A percentile compares a stretch with the other conserved stretches of the same genome.
These are phyloP conservation scores for Boletus sp. DNA, from an alignment of 1,284 basidiomycete species.

Conservation along the genomic window DNA sequence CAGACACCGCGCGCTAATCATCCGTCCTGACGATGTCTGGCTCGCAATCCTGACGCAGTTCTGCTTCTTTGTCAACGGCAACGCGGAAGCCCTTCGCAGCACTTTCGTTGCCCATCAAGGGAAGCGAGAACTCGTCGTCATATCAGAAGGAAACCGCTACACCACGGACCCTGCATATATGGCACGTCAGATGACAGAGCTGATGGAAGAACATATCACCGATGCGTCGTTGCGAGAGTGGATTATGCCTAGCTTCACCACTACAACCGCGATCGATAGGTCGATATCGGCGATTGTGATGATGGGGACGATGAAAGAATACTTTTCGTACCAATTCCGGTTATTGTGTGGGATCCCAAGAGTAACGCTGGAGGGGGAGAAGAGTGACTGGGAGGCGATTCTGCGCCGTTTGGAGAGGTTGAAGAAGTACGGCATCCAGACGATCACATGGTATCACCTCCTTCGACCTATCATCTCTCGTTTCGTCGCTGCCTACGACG, in stretches of 20 bases:
- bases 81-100: background rate
- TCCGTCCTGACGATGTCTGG: background rate
- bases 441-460: background rate
- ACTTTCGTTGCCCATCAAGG: background rate
- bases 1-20: background rate
- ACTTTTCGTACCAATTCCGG: background rate
- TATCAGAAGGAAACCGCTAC: background rate
- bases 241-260: background rate
- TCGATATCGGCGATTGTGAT: background rate
- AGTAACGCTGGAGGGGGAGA: background rate
- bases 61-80: background rate
- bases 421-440: background rate
- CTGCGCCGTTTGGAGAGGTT: background rate
- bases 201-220: background rate
- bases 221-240: background rate
- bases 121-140: background rate
- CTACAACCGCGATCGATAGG: background rate
- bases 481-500: background rate
- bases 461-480: background rate
- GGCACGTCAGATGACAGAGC: background rate
- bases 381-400: background rate
- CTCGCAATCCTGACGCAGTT: background rate
- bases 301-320: background rate
- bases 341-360: background rate
- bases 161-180: background rate